Evolutionary conservation across 2,329 filamentous ascomycete species (phyloP).

Genomic region (Fusarium acutatum): DNA sequence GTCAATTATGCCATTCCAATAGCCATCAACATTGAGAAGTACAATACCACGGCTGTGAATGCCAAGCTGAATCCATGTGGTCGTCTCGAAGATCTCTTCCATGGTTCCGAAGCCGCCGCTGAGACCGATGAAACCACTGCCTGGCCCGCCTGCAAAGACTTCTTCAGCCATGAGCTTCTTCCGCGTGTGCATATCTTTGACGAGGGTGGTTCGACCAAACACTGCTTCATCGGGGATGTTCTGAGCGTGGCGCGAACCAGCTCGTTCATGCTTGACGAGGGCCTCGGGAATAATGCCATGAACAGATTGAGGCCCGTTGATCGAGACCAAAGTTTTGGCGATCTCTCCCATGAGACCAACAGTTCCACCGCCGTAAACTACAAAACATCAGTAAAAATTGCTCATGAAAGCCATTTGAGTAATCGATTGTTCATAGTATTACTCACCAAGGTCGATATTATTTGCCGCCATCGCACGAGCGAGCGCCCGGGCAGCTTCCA

Average conservation of each 20-base stretch:
- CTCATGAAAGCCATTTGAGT: fast-evolving
- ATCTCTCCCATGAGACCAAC: slow-evolving; percentile 96
- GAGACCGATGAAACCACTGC: slow-evolving; percentile 88
- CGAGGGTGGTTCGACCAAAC: slow-evolving; percentile 87
- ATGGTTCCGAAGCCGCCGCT: slow-evolving; percentile 92
- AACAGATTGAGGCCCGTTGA: slow-evolving; percentile 81
- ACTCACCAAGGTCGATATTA: slow-evolving; percentile 71
- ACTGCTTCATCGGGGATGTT: slow-evolving; percentile 68
- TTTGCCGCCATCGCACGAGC: slow-evolving; percentile 77
- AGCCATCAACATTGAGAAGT: slow-evolving; percentile 86
- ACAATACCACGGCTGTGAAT: slow-evolving; percentile 86
- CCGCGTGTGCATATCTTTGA: slow-evolving; percentile 94
- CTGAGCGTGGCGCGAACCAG: slow-evolving; percentile 60
- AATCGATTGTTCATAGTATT: fast-evolving
- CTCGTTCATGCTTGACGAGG: slow-evolving; percentile 80
- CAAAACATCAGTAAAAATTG: neutral
- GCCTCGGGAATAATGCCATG: slow-evolving; percentile 94
- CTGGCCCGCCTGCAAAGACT: slow-evolving; percentile 85
- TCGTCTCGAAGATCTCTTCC: slow-evolving; percentile 92
- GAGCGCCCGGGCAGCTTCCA: slow-evolving; percentile 80
- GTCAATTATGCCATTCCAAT: slow-evolving; percentile 85
- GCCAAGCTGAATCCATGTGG: slow-evolving; percentile 95
- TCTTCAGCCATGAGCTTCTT: slow-evolving; percentile 94
- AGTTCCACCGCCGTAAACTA: slow-evolving; percentile 94
- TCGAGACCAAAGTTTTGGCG: slow-evolving; percentile 82